phyloP scores from a whole-genome alignment of 139 green algal genomes.

The Desmodesmus armatus region DNA sequence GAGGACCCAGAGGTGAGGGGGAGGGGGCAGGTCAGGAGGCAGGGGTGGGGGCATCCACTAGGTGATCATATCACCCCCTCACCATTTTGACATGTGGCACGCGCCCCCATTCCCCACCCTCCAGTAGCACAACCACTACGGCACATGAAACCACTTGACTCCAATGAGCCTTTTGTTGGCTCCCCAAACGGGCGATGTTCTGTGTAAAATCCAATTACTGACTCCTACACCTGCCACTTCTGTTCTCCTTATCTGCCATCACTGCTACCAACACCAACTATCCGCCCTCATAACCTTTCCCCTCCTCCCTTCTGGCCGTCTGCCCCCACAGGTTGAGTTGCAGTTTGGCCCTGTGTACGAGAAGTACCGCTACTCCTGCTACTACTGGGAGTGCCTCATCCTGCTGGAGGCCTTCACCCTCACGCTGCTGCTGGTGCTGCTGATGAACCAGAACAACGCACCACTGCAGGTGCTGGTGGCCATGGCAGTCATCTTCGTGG shows the following conservation, averaged over 20 bases:
- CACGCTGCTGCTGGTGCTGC: conserved; percentile 45
- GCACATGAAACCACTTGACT: background rate
- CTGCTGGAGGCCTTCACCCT: conserved; percentile 36
- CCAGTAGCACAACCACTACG: background rate
- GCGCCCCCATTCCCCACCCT: background rate
- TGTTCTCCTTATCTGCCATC: background rate
- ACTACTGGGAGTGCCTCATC: conserved; percentile 46
- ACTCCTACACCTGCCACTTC: background rate
- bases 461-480: conserved; percentile 44
- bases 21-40: too few species aligned
- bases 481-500: conserved; percentile 38
- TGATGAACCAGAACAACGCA: conserved; percentile 1
- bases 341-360: conserved; percentile 44
- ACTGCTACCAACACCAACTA: background rate
- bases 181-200: too few species aligned
- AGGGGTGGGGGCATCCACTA: too few species aligned
- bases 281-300: background rate
- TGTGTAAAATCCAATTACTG: too few species aligned
- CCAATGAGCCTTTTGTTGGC: too few species aligned
- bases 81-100: too few species aligned
- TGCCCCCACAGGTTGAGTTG: conserved; percentile 37
- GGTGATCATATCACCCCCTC: too few species aligned
- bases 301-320: background rate
- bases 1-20: background rate
- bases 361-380: conserved; percentile 28